Conservation (phyloP, 352 stramenopile genomes). For the Phytophthora sansomeana region DNA sequence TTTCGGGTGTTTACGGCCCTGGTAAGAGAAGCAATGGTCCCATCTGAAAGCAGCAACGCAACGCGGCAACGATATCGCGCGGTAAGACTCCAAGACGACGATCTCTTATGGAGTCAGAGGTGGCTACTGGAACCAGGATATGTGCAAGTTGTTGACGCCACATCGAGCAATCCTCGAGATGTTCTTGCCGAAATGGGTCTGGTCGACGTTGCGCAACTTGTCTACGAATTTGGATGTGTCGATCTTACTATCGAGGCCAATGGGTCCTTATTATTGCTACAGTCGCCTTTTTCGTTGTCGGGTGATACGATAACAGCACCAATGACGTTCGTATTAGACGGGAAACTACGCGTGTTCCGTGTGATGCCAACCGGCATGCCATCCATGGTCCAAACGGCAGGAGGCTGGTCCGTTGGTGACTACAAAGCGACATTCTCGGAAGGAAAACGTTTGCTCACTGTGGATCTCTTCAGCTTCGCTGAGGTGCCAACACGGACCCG, state of each 20-base stretch:
- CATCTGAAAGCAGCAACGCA: background rate
- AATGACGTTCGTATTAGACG: too few relatives aligned
- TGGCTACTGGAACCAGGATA: conserved; percentile 38
- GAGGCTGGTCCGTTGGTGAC: conserved; percentile 25
- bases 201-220: conserved; percentile 12
- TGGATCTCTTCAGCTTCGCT: conserved; percentile 16
- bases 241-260: conserved; percentile 11
- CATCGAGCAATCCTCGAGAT: background rate
- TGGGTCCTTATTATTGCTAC: too few relatives aligned
- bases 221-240: conserved; percentile 26
- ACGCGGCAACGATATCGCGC: background rate
- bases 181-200: conserved; percentile 1
- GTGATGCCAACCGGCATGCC: conserved; percentile 37
- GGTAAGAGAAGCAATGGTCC: conserved; percentile 2
- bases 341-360: conserved; percentile 31
- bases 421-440: conserved; percentile 25
- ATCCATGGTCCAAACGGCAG: conserved; percentile 18
- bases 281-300: too few relatives aligned
- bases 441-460: background rate
- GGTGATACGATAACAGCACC: too few relatives aligned
- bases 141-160: conserved; percentile 6
- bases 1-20: conserved; percentile 21
- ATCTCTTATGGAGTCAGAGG: conserved; percentile 28
- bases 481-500: background rate
- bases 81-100: too few relatives aligned